These are phyloP conservation scores for Aspergillus nidulans DNA, from an alignment of 495 filamentous ascomycete genomes.

Conservation along the genomic window DNA sequence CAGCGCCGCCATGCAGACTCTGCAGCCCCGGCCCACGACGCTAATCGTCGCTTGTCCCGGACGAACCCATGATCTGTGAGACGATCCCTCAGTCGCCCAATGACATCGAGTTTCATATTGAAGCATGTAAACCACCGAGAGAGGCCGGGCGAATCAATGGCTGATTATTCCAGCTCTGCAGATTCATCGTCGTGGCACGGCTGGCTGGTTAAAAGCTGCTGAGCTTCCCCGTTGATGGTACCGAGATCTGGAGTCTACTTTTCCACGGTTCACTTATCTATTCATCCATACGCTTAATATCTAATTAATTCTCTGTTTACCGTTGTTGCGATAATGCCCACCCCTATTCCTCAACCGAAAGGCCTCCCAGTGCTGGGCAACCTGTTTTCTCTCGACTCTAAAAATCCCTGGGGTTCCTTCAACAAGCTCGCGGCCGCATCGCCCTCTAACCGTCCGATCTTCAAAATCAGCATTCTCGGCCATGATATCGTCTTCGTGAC, in stretches of 20 bases:
- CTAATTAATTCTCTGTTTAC: neutral
- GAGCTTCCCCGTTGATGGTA: neutral
- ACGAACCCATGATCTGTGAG: conserved; percentile 28
- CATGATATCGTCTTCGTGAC: conserved; percentile 50
- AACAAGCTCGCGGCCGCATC: conserved; percentile 51
- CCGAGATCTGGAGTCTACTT: neutral
- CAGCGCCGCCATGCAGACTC: neutral
- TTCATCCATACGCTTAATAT: neutral
- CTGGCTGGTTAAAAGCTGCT: conserved; percentile 10
- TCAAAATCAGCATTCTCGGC: conserved; percentile 58
- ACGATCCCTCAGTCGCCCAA: conserved; percentile 15
- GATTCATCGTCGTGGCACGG: conserved; percentile 2
- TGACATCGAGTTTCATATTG: neutral
- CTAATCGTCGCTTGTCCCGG: neutral
- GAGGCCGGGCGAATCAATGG: conserved; percentile 7
- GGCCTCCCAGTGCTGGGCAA: conserved; percentile 67
- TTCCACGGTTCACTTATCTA: neutral
- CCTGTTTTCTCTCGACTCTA: conserved; percentile 56
- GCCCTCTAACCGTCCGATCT: conserved; percentile 57
- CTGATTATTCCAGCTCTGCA: neutral
- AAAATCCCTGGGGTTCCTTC: conserved; percentile 59
- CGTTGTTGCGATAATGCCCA: conserved; percentile 26
- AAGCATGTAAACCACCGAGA: neutral
- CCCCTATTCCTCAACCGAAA: conserved; percentile 58
- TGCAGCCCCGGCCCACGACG: conserved; percentile 1